Evolutionary conservation across 164 flowering plant species (phyloP), one percentile per base, ranked within the genome.

Genomic region (Chimonanthus salicifolius): DNA sequence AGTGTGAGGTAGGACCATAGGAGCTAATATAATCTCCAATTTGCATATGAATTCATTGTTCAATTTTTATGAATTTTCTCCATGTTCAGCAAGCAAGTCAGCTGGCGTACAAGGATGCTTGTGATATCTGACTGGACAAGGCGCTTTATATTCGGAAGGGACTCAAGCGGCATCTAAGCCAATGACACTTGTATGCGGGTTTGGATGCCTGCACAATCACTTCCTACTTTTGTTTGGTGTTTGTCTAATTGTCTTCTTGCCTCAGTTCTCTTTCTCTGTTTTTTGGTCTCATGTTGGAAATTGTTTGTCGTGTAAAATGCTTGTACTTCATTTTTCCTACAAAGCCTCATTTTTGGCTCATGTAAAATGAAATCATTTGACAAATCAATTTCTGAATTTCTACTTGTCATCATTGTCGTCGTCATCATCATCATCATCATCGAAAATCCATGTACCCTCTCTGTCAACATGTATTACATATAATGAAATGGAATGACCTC

Each of bases 51-150:
- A 13, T 43, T 43, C 0, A 5, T 45, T 6, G 4, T 43, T 65
- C 16, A 43, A 7, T 21, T 65, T 65, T 7, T 5, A 6, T 43
- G 45, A 64, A 18, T 64, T 44, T 71, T 46, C 49, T 45, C 6
- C 18, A 58, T 18, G 7, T 78, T 47, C 94, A 94, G 98, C 84
- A 94, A 94, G 76, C 95, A 81, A 78, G 97, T 92, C 20, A 94
- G 97, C 81, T 94, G 98, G 98, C 97, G 98, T 67, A 92, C 92
- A 16, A 88, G 98, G 79, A 83, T 85, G 60, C 73, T 91, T 79
- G 98, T 94, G 84, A 69, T 94, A n/a, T 75, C 89, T 10, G 97
- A 94, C 81, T 94, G 98, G 98, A 76, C 54, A 3, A 90, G 90
- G 78, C 87, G 97, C 51, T 91, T 88, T 78, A 77, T 92, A 21